phyloP scores from a whole-genome alignment of 23 red algal species.

The Gracilariopsis chorda region DNA sequence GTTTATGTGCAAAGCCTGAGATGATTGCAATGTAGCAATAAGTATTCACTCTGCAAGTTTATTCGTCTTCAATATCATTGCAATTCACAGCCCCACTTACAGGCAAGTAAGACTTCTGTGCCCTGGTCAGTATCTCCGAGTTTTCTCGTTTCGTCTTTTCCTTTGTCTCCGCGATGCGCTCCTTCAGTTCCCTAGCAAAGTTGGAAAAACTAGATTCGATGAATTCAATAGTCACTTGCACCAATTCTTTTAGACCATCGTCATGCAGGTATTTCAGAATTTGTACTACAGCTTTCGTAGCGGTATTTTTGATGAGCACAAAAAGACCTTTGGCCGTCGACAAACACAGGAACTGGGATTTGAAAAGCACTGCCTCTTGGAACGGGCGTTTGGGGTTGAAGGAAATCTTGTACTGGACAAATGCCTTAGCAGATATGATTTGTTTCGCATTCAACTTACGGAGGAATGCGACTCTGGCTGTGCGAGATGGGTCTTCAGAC shows the following conservation, averaged over 20 bases:
- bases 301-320: not conserved
- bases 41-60: no score
- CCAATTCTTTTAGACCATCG: not conserved
- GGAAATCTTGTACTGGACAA: not conserved
- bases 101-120: no score
- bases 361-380: not conserved
- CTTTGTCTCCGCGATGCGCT: no score
- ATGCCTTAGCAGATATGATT: not conserved
- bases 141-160: no score
- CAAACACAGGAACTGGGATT: slow-evolving; percentile 10
- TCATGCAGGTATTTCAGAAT: slow-evolving; percentile 8
- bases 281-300: not conserved
- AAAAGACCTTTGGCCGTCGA: not conserved
- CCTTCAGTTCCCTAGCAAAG: no score
- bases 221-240: not conserved
- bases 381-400: not conserved
- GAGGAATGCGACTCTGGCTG: not conserved
- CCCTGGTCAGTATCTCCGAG: no score
- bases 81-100: no score
- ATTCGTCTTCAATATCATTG: no score
- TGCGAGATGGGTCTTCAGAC: no score
- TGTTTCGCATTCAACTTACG: not conserved
- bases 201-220: slow-evolving; percentile 27
- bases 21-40: no score
- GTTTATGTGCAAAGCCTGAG: no score